Base-by-base conservation (phyloP, 805 yeast genomes). In the Saccharomycopsis olivae region DNA sequence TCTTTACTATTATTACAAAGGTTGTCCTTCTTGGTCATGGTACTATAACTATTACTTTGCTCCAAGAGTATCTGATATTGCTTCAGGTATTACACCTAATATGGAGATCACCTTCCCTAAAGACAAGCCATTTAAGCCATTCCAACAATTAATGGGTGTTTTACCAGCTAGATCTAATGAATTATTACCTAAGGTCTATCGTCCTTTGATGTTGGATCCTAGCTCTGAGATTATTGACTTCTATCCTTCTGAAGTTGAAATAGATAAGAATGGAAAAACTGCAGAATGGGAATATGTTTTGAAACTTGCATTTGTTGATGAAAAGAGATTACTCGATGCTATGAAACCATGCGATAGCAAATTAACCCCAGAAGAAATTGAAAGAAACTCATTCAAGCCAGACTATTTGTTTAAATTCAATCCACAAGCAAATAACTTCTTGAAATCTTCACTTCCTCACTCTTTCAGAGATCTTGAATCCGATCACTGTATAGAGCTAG, bases 241-340 rank as follows among this genome's bases (percentile, higher is more conserved):
- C 53, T 92, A 92, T 55, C 98, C 98, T 2, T 69, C 71, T 43
- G 85, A 84, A 44, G 95, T 89, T 41, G 84, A 78, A 38, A 68
- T 84, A 27, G 98, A 92, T 62, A 69, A 76, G 72, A 92, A 92
- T 56, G 98, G 97, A 33, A 92, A 92, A 57, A 84, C 87, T 40
- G 94, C 92, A 2, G 80, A 86, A 36, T 92, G 98, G 98, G 97
- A 92, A 62, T 96, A 96, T 9, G 96, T 92, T 41, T 95, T 92
- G 5, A 71, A 85, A 52, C 71, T 92, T 43, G 78, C 94, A 4
- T 92, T 92, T 66, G 96, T 92, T 34, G 96, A 92, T 49, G 86
- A 82, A 53, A 60, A 71, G 23, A 69, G 92, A 45, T 68, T 92
- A 41, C 62, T 80, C 24, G 75, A 68, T 3, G 89, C 89, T 1